Conservation (phyloP, 2,329 filamentous ascomycete genomes). For the Elsinoe ampelina region DNA sequence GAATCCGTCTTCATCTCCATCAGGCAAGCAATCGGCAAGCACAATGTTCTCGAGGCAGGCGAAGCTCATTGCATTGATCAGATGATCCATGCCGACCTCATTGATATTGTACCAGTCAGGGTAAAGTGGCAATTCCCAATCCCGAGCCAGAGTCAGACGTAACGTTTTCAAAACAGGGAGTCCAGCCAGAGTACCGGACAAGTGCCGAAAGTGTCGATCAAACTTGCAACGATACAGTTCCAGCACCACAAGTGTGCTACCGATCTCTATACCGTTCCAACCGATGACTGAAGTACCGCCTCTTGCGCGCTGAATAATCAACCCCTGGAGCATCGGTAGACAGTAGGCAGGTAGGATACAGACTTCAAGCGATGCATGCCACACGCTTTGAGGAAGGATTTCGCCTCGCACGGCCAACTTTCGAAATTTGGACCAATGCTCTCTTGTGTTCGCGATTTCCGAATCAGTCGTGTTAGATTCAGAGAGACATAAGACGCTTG, state of each 20-base stretch:
- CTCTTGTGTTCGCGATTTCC: no score
- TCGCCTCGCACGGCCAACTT: neutral
- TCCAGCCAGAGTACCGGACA: neutral
- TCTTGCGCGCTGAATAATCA: neutral
- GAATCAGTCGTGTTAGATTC: no score
- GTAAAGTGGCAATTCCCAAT: neutral
- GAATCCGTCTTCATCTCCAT: no score
- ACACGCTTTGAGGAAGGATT: neutral
- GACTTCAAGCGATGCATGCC: neutral
- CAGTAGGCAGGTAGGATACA: neutral
- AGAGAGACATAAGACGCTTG: no score
- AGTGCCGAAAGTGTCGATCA: neutral
- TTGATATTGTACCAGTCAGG: no score
- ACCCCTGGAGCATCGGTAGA: neutral
- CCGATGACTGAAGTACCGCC: no score
- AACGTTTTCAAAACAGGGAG: neutral
- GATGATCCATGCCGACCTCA: no score
- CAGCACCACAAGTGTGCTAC: neutral
- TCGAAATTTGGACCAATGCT: neutral
- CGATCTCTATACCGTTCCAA: no score
- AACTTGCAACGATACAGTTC: neutral
- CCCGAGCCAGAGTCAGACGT: neutral
- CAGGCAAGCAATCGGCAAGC: no score
- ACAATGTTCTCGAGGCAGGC: no score
- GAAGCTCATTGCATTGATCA: no score